A percentile compares a stretch with the other conserved stretches of the same genome.
Evolutionary conservation across 208 protist species (phyloP).

Genomic region (Plasmodiophora brassicae): DNA sequence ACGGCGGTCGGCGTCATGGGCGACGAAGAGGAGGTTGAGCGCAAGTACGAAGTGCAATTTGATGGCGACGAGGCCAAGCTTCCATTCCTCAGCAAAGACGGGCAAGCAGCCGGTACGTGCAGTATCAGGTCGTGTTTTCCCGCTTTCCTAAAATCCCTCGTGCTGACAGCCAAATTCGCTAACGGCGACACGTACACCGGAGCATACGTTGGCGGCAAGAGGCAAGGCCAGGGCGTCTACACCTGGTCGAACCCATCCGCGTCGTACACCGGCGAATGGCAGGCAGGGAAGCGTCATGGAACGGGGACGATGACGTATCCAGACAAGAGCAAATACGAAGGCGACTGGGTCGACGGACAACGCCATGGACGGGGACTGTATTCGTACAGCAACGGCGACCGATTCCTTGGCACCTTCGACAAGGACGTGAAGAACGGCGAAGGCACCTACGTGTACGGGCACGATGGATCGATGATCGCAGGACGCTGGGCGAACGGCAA

Average conservation of each 20-base stretch:
- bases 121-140: not conserved
- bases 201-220: not conserved
- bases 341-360: slow-evolving; percentile 43
- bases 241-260: slow-evolving; percentile 2
- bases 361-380: slow-evolving; percentile 33
- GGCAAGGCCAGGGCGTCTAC: slow-evolving; percentile 26
- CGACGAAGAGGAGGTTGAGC: not conserved
- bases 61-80: slow-evolving; percentile 1
- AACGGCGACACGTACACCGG: slow-evolving; percentile 27
- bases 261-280: slow-evolving; percentile 33
- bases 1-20: no score
- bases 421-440: not conserved
- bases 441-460: slow-evolving; percentile 10
- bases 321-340: slow-evolving; percentile 37
- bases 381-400: slow-evolving; percentile 35
- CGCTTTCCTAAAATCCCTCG: not conserved
- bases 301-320: slow-evolving; percentile 36
- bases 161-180: not conserved
- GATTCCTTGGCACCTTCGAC: slow-evolving; percentile 29
- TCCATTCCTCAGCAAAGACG: not conserved
- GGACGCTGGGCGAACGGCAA: not conserved
- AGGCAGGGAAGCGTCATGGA: slow-evolving; percentile 14
- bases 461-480: slow-evolving; percentile 14
- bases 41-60: slow-evolving; percentile 28
- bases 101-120: not conserved